Evolutionary conservation across 1,284 basidiomycete genomes (phyloP), one percentile per base, ranked within the genome.

Genomic region (Leccinum proliferum): DNA sequence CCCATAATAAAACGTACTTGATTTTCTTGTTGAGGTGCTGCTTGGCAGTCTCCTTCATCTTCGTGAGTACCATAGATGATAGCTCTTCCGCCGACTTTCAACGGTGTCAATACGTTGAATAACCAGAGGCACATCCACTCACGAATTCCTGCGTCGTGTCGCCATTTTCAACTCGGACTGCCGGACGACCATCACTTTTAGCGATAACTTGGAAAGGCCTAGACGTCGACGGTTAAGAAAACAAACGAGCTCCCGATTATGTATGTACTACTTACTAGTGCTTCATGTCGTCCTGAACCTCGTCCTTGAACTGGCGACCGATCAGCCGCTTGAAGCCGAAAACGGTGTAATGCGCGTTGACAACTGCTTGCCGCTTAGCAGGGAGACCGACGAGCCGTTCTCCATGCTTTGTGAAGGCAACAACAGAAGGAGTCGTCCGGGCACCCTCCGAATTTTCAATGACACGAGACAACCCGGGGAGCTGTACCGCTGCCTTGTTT

Each of bases 401-500:
- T 64, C 91, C 91, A 71, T 94, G 87, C 79, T 98, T 98, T 68
- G 96, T 95, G 85, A 99, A 99, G 52, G 96, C 97, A 67, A 99
- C 94, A 63, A 98, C 94, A 59, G 96, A 99, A 9, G 97, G 97
- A 35, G 96, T 99, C 68, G 96, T 98, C 72, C 96, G 89, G 66
- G 93, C 93, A 83, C 96, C 96, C 82, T 99, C 96, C 11, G 95
- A 81, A 82, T 99, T 98, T 79, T 98, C 96, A 71, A 99, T 92
- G 67, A 99, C 96, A 69, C 93, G 90, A 62, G 96, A 86, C 57
- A 52, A 5, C 21, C 21, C 48, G 14, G 29, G 53, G 53, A 55
- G 4, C 53, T n/a, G 25, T 12, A 3, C 32, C 32, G n/a, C 32
- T 32, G 1, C 9, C n/a, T 1, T 21, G 50, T 52, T 52, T 3